Conservation (phyloP, 2,329 filamentous ascomycete genomes). For the Talaromyces sp. region DNA sequence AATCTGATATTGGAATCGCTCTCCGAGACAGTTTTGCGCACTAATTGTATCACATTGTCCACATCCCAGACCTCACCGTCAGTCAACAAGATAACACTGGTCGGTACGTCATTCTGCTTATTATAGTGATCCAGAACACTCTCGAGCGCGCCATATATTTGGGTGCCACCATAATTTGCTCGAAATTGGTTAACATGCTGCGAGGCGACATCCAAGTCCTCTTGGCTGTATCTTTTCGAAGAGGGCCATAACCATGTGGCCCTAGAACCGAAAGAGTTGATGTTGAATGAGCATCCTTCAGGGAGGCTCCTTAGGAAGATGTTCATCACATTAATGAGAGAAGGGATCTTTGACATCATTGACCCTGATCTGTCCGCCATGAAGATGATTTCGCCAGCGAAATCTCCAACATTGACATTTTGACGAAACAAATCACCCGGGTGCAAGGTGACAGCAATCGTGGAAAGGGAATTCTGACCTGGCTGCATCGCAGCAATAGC, state of each 20-base stretch:
- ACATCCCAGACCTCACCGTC: slow-evolving; percentile 54
- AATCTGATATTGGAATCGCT: slow-evolving; percentile 42
- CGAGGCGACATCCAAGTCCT: slow-evolving; percentile 42
- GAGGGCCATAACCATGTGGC: slow-evolving; percentile 46
- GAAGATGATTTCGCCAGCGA: slow-evolving; percentile 18
- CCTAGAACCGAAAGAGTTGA: slow-evolving; percentile 58
- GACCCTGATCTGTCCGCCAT: slow-evolving; percentile 19
- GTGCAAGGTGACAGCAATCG: slow-evolving; percentile 16
- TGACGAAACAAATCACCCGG: slow-evolving; percentile 6
- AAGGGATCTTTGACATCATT: slow-evolving; percentile 43
- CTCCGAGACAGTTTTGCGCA: slow-evolving; percentile 38
- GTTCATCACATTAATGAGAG: slow-evolving; percentile 53
- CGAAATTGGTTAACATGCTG: slow-evolving; percentile 40
- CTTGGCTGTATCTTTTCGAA: slow-evolving; percentile 45
- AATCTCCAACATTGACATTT: not conserved
- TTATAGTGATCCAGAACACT: slow-evolving; percentile 42
- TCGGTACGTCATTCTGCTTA: slow-evolving; percentile 33
- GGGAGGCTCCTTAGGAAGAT: slow-evolving; percentile 64
- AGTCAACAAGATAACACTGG: slow-evolving; percentile 48
- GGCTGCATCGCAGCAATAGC: slow-evolving; percentile 12
- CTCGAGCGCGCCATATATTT: slow-evolving; percentile 47
- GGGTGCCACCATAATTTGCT: slow-evolving; percentile 51
- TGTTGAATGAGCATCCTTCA: slow-evolving; percentile 62
- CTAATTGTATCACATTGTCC: slow-evolving; percentile 25
- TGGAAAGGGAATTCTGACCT: slow-evolving; percentile 6